These are phyloP conservation scores for Cutaneotrichosporon sp. DNA, from an alignment of 1,284 basidiomycete species.

Conservation along the genomic window DNA sequence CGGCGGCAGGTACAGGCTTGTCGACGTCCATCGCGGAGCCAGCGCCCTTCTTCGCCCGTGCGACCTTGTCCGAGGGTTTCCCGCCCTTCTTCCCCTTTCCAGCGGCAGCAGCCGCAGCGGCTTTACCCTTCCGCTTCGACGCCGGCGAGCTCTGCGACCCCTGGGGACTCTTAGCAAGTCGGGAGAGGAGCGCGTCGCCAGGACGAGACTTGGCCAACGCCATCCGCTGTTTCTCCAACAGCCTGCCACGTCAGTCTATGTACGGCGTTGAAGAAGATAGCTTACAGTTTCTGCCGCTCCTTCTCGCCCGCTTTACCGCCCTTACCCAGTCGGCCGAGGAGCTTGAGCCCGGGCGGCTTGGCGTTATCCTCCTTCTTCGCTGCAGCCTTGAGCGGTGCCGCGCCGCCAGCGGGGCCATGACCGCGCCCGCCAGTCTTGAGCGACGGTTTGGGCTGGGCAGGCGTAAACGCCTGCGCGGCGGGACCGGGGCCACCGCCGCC, in stretches of 20 bases:
- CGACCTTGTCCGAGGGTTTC: constrained; percentile 25
- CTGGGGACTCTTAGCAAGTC: constrained; percentile 20
- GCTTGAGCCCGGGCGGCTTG: constrained; percentile 32
- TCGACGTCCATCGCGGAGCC: constrained; percentile 22
- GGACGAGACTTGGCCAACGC: constrained; percentile 25
- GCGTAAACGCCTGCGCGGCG: not conserved
- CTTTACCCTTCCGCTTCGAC: not conserved
- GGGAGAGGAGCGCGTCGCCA: constrained; percentile 31
- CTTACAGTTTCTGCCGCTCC: constrained; percentile 35
- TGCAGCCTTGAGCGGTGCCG: constrained; percentile 33
- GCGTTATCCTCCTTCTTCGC: constrained; percentile 5
- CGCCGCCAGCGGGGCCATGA: constrained; percentile 24
- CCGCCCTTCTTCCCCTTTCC: constrained; percentile 1
- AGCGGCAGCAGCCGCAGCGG: constrained; percentile 1
- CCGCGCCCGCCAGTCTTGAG: constrained; percentile 16
- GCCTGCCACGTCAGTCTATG: constrained; percentile 22
- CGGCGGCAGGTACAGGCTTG: constrained; percentile 17
- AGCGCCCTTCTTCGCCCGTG: constrained; percentile 24
- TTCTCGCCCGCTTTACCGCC: constrained; percentile 23
- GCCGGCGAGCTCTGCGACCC: constrained; percentile 24
- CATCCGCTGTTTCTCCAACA: constrained; percentile 38
- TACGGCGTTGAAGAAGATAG: not conserved
- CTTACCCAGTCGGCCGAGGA: constrained; percentile 31
- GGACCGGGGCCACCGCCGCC: no score
- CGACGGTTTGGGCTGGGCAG: constrained; percentile 3